Base-by-base conservation (phyloP, 2,329 filamentous ascomycete species). In the Davidsoniella australis region DNA sequence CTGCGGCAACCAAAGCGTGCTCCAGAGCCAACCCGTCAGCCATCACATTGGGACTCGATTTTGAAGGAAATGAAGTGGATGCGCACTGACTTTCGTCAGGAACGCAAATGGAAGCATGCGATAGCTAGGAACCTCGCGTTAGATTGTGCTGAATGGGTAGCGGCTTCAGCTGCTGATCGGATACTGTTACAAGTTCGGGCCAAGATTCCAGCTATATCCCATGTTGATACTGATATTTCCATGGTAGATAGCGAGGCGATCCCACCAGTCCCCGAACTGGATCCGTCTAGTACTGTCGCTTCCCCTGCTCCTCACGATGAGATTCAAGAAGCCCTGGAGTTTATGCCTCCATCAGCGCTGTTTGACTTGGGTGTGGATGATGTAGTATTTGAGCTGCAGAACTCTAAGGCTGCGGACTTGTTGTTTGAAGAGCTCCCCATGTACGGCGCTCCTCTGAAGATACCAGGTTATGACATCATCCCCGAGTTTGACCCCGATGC, bases 61-160 rank as follows among this genome's bases (percentile, higher is more conserved):
- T 68, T 98, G 29, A 76, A 87, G 56, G 88, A 98, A 66, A 85
- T 89, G 75, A 94, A 88, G 62, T 96, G 89, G 89, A 93, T 98
- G 85, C 78, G 88, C 46, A 95, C 87, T 1, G 91, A 98, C 63
- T 96, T 95, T 59, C 76, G 83, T 47, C 85, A 95, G 63, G 91
- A 96, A 62, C 72, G 86, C 39, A 94, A 94, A 61, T 94, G 88
- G 87, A 96, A 95, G 65, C 79, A 78, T 59, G 76, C 82, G 2
- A 75, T 82, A 36, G 88, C 88, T 4, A 81, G 80, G 52, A 86
- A 80, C 51, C 70, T 94, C 53, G 91, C 87, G 1, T 70, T 80
- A 58, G 84, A 82, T 58, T 96, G 89, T 62, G 85, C 82, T 0
- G 80, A 89, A 56, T 98, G 85, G 76, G 73, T 86, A 37, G 71